Conservation (phyloP, 805 yeast species). For the Lipomyces orientalis region DNA sequence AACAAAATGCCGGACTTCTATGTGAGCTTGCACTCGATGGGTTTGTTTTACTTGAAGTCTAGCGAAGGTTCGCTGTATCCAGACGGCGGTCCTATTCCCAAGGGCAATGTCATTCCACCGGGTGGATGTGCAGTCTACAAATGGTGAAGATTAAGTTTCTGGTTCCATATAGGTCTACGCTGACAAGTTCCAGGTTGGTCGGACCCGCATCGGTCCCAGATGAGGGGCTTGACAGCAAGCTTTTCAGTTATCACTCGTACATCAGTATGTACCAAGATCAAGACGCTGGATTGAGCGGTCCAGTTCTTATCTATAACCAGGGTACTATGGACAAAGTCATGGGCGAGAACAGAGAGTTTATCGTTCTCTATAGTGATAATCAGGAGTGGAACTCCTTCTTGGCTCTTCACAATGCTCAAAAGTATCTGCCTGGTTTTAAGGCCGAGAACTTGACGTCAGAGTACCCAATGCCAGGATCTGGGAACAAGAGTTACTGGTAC, state of each 20-base stretch:
- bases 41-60: conserved; percentile 8
- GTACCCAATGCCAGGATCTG: background rate
- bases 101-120: conserved; percentile 2
- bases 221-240: background rate
- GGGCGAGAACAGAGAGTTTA: background rate
- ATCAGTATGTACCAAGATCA: conserved; percentile 4
- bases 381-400: conserved; percentile 6
- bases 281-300: conserved; percentile 7
- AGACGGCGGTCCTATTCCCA: background rate
- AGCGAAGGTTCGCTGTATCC: conserved; percentile 7
- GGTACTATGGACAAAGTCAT: background rate
- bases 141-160: background rate
- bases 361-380: background rate
- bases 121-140: conserved; percentile 7
- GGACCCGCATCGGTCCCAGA: background rate
- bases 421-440: background rate
- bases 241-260: conserved; percentile 2
- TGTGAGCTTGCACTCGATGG: conserved; percentile 10
- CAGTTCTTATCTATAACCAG: background rate
- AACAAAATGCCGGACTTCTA: conserved; percentile 7
- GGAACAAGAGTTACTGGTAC: background rate
- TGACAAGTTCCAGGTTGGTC: background rate
- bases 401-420: background rate
- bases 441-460: background rate
- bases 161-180: background rate